Conservation (phyloP, 495 filamentous ascomycete species). For the Aspergillus bridgeri region DNA sequence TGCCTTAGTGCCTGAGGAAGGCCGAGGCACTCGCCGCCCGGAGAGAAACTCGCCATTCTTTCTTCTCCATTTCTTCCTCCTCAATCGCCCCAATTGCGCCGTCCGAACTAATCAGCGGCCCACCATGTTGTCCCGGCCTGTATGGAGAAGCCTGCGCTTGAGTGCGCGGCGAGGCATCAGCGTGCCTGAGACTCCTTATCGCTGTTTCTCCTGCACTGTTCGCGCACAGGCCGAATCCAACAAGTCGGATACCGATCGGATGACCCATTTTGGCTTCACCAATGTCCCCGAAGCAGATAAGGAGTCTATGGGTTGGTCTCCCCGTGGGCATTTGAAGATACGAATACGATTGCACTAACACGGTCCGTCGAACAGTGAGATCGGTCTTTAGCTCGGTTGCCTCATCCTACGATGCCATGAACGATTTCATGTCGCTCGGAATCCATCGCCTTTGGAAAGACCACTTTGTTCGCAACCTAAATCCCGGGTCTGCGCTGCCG, state of each 20-base stretch:
- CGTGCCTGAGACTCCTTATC: constrained; percentile 34
- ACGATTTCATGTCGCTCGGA: constrained; percentile 97
- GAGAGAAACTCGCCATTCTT: not conserved
- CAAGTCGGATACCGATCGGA: constrained; percentile 46
- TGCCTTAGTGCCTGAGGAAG: not conserved
- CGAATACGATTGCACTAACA: constrained; percentile 15
- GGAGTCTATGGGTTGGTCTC: constrained; percentile 59
- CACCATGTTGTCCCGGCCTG: constrained; percentile 28
- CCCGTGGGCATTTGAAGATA: not conserved
- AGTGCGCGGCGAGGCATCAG: constrained; percentile 27
- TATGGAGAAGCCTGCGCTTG: constrained; percentile 37
- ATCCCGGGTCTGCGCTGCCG: constrained; percentile 73
- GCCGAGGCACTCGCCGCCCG: not conserved
- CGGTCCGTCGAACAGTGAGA: constrained; percentile 52
- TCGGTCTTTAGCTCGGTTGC: constrained; percentile 95
- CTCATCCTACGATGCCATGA: constrained; percentile 90
- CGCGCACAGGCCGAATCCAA: constrained; percentile 40
- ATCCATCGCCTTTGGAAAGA: constrained; percentile 99
- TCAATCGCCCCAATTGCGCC: not conserved
- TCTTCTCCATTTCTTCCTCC: not conserved
- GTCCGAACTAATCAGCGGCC: not conserved
- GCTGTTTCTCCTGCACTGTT: constrained; percentile 54
- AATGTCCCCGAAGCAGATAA: constrained; percentile 83
- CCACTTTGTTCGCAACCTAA: constrained; percentile 87
- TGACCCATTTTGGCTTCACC: constrained; percentile 93